Percentiles rank a stretch among this genome's conserved stretches.
Conservation (phyloP, 805 yeast genomes). For the Myxozyma sirexii region DNA sequence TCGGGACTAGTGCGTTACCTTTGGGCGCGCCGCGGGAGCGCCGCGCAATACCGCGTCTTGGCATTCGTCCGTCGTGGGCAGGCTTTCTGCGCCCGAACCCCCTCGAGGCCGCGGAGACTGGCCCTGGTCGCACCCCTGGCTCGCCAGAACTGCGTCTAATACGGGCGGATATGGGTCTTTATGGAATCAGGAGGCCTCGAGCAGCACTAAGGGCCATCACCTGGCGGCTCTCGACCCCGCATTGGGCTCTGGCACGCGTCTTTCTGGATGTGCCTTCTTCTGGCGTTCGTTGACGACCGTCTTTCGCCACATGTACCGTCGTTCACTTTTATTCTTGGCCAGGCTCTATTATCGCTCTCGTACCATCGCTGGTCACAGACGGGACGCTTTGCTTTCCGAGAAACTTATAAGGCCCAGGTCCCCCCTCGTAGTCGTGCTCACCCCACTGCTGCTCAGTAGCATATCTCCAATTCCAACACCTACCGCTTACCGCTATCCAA, state of each 20-base stretch:
- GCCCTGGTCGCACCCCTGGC: background rate
- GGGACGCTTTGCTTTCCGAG: background rate
- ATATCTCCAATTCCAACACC: background rate
- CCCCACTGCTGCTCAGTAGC: background rate
- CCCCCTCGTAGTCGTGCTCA: background rate
- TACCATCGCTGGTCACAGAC: too few species aligned
- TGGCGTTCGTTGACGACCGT: background rate
- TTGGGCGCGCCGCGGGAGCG: background rate
- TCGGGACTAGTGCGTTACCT: background rate
- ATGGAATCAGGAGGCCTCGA: background rate
- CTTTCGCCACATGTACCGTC: background rate
- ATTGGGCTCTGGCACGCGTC: background rate
- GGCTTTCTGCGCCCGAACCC: background rate
- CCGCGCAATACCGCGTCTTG: slow-evolving; percentile 2
- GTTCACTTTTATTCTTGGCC: background rate
- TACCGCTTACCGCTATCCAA: background rate
- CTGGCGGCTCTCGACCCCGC: background rate
- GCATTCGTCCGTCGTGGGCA: slow-evolving; percentile 6
- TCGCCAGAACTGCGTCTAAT: background rate
- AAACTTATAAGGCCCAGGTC: background rate
- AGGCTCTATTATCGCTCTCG: too few species aligned
- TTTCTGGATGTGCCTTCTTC: background rate
- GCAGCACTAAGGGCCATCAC: background rate
- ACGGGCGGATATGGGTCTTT: background rate
- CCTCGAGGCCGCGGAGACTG: background rate